Conservation (phyloP, 176 grass and related monocot genomes). For the Thalia dealbata region DNA sequence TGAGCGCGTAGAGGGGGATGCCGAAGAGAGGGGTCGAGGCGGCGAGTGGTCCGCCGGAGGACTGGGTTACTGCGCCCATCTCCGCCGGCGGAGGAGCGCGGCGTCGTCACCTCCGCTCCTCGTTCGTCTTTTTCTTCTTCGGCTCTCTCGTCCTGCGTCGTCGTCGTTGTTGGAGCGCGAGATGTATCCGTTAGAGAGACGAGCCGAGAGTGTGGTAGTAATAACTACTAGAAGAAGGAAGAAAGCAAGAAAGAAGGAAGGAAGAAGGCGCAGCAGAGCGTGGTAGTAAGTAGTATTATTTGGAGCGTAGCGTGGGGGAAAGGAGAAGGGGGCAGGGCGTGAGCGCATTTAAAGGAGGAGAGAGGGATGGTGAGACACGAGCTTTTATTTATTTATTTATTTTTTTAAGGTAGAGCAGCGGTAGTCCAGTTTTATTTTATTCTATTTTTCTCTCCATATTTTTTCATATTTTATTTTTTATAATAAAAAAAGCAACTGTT, state of each 20-base stretch:
- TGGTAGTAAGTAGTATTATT: neutral
- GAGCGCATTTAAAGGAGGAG: neutral
- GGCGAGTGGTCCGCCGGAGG: neutral
- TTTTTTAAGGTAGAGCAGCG: too few species aligned
- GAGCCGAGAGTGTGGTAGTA: neutral
- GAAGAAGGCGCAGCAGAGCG: too few species aligned
- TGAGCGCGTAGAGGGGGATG: too few species aligned
- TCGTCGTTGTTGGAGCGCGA: neutral
- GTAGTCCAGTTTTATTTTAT: too few species aligned
- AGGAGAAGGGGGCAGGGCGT: neutral
- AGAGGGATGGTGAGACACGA: too few species aligned
- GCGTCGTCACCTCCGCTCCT: neutral
- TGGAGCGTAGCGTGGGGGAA: slow-evolving; percentile 2
- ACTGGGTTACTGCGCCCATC: neutral
- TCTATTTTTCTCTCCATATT: too few species aligned
- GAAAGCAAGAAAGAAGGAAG: too few species aligned
- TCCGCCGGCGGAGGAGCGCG: neutral
- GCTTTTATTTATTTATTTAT: too few species aligned
- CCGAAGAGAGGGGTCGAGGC: neutral
- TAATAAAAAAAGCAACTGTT: too few species aligned
- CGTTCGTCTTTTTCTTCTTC: neutral
- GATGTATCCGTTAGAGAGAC: slow-evolving; percentile 7
- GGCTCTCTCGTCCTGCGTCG: neutral
- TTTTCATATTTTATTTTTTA: too few species aligned
- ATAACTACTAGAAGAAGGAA: too few species aligned